Conservation (phyloP, 2,329 filamentous ascomycete genomes). For the Scedosporium apiospermum region DNA sequence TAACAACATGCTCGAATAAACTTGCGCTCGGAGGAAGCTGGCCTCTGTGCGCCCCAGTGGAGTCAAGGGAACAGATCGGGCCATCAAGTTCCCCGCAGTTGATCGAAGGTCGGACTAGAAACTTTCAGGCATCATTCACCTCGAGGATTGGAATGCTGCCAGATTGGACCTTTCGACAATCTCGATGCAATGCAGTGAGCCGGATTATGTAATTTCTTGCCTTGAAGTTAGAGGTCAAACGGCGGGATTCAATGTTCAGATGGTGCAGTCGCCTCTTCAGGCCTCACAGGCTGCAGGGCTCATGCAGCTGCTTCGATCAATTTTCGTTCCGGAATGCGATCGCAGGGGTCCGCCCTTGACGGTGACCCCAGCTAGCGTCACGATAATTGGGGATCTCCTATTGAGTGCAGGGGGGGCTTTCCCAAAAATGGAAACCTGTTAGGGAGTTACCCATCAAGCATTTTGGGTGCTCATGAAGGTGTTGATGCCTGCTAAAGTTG, state of each 20-base stretch:
- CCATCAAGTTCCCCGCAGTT: background rate
- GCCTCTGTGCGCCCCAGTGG: background rate
- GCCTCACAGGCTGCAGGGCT: background rate
- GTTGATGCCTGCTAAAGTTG: background rate
- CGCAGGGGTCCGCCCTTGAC: background rate
- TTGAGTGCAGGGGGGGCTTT: background rate
- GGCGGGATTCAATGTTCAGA: background rate
- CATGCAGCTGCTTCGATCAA: slow-evolving; percentile 5
- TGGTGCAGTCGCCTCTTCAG: background rate
- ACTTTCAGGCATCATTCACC: background rate
- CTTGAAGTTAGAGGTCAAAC: background rate
- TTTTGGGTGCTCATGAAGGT: background rate
- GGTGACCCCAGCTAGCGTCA: background rate
- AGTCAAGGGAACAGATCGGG: background rate
- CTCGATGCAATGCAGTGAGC: background rate
- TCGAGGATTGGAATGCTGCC: background rate
- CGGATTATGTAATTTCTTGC: background rate
- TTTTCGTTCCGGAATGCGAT: slow-evolving; percentile 4
- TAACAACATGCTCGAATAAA: background rate
- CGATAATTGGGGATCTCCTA: slow-evolving; percentile 1
- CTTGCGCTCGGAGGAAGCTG: background rate
- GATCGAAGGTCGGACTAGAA: background rate
- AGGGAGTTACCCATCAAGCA: background rate
- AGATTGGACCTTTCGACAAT: background rate
- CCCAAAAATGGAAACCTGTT: background rate